Conservation (phyloP, 164 flowering plant species). For the Cinnamomum micranthum region DNA sequence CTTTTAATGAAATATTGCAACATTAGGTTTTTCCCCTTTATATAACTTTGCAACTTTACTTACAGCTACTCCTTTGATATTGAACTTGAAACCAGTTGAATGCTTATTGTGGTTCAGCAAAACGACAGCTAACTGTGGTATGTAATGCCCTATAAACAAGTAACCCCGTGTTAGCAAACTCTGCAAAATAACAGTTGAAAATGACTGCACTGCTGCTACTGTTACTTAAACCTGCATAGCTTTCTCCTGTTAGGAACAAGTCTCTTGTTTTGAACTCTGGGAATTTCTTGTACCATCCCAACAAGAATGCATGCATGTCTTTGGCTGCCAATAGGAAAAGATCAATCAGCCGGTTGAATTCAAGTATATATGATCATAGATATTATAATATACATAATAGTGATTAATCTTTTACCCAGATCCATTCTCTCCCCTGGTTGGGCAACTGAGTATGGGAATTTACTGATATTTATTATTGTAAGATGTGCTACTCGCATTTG, state of each 20-base stretch:
- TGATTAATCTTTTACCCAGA: not conserved
- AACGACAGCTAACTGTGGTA: slow-evolving; percentile 75
- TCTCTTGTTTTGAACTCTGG: slow-evolving; percentile 59
- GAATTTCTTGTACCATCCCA: slow-evolving; percentile 76
- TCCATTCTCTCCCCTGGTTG: slow-evolving; percentile 39
- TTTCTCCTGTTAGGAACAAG: slow-evolving; percentile 88
- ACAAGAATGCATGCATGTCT: slow-evolving; percentile 67
- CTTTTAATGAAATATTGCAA: too few relatives aligned
- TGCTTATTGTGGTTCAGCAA: slow-evolving; percentile 67
- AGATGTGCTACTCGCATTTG: slow-evolving; percentile 69
- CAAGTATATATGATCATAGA: too few relatives aligned
- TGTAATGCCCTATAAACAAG: slow-evolving; percentile 68
- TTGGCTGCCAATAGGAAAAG: slow-evolving; percentile 48
- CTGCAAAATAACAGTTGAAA: not conserved
- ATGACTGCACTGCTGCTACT: not conserved
- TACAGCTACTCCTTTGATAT: slow-evolving; percentile 87
- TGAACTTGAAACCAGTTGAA: slow-evolving; percentile 70
- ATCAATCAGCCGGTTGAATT: too few relatives aligned
- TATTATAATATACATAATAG: too few relatives aligned
- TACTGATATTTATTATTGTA: slow-evolving; percentile 85
- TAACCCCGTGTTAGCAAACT: not conserved
- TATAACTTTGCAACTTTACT: slow-evolving; percentile 18
- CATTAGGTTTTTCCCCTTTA: too few relatives aligned
- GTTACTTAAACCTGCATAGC: slow-evolving; percentile 75
- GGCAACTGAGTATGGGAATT: slow-evolving; percentile 79